Base-by-base conservation (phyloP, 2,329 filamentous ascomycete genomes). In the Stromatinia cepivora region DNA sequence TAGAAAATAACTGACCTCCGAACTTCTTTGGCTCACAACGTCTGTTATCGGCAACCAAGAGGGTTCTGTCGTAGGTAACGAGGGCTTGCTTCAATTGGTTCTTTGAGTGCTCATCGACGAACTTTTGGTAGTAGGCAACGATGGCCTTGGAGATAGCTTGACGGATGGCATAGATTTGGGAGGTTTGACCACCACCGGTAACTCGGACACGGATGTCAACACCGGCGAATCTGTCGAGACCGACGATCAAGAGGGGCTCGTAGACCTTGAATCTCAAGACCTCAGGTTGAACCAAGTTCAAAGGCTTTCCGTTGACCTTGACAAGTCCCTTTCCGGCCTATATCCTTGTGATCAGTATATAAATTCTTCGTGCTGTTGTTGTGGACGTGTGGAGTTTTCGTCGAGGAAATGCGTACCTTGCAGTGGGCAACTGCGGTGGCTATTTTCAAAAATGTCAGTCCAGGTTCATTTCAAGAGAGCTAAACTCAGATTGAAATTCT, bases 201-300 rank as follows among this genome's bases (percentile, higher is more conserved):
- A 98, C 95, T 81, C 94, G 92, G 82, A 98, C 93, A 78, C 95
- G 92, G 87, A 99, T 97, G 84, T 99, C 95, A 83, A 98, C 92
- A 81, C 91, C 88, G 81, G 92, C 89, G 86, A 97, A 97, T 86
- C 97, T 98, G 87, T 99, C 95, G 80, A 96, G 89, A 78, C 95
- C 95, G 81, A 98, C 89, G 81, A 99, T 92, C 79, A 99, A 90
- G 84, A 99, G 86, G 79, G 95, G 95, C 87, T 99, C 95, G 90
- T 99, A 99, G 85, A 98, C 94, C 92, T 97, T 98, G 91, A 97
- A 97, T 84, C 95, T 92, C 81, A 99, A 89, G 84, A 97, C 90
- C 86, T 97, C 92, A 79, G 95, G 94, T 87, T 97, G 92, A 80
- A 97, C 92, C 80, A 98, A 92, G 81, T 87, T 87, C 80, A 99